Evolutionary conservation across 2,329 filamentous ascomycete species (phyloP), one percentile per base, ranked within the genome.

Genomic region (Sclerotinia spermophila): DNA sequence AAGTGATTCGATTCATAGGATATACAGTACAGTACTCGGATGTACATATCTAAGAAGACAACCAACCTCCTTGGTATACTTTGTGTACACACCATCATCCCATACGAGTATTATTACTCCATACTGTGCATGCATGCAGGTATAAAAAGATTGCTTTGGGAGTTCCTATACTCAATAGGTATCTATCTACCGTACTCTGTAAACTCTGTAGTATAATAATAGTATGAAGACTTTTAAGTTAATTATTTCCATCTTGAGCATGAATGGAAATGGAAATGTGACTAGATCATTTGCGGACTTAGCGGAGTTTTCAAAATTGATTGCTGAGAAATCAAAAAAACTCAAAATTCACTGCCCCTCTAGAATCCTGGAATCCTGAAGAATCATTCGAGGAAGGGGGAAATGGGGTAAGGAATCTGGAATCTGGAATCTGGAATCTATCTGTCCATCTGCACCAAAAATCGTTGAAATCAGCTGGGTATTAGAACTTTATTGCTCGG

Each of bases 291-390:
- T 40, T 45, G 13, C 40, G 66, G 55, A 68, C 21, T 60, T 68
- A 68, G 66, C 66, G 66, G 66, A 45, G 19, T 51, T 68, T 38
- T 40, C 45, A 30, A 51, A 30, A 27, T 30, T 38, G 27, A 24
- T 30, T 68, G 66, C 66, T 68, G 66, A 68, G 66, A 68, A 68
- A 68, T 68, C 66, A 68, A 61, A 42, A 68, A 24, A 17, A 17
- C 6, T 40, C 33, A 55, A 35, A 33, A 67, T 48, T 48, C 42
- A 45, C 60, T 64, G 65, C 65, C 65, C 51, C 51, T 67, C 65
- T 67, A 44, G 30, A 40, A 27, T 53, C 17, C 7, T 58, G 21
- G 60, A 64, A 64, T n/a, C 30, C 5, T 10, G 60, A 64, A 64
- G 60, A 64, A 64, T 64, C 60, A n/a, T 64, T 48, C 42, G 60